Evolutionary conservation across 2,329 filamentous ascomycete genomes (phyloP).

Genomic region (Hymenoscyphus albidus): DNA sequence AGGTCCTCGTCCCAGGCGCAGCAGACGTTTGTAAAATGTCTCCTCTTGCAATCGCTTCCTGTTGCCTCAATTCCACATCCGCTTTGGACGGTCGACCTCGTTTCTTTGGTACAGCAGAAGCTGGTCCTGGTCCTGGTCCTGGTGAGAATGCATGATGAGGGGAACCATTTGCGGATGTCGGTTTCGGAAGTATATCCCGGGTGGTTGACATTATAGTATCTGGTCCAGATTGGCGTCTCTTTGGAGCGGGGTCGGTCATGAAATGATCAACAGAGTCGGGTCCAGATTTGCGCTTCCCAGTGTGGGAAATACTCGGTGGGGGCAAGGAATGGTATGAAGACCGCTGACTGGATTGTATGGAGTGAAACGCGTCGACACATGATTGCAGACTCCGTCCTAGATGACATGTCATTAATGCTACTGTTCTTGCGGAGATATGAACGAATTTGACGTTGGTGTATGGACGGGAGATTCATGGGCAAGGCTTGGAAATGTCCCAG

Average conservation of each 20-base stretch:
- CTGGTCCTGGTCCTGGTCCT: slow-evolving; percentile 8
- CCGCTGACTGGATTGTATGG: slow-evolving; percentile 15
- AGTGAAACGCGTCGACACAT: slow-evolving; percentile 31
- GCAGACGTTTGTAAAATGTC: slow-evolving; percentile 26
- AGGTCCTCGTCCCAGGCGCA: slow-evolving; percentile 2
- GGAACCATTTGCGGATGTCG: slow-evolving; percentile 26
- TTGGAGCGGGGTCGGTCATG: slow-evolving; percentile 18
- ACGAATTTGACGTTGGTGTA: slow-evolving; percentile 20
- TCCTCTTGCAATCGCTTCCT: slow-evolving; percentile 29
- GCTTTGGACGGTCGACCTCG: slow-evolving; percentile 34
- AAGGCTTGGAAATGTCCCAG: slow-evolving; percentile 19
- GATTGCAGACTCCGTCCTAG: slow-evolving; percentile 31
- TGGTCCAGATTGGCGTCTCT: slow-evolving; percentile 27
- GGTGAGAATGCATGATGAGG: slow-evolving; percentile 21
- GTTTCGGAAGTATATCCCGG: slow-evolving; percentile 31
- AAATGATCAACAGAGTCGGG: slow-evolving; percentile 21
- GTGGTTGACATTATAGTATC: slow-evolving; percentile 10
- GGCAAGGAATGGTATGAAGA: slow-evolving; percentile 12
- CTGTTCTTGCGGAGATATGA: not conserved
- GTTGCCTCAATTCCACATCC: slow-evolving; percentile 28
- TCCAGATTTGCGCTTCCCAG: slow-evolving; percentile 27
- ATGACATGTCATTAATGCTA: slow-evolving; percentile 17
- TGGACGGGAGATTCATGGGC: slow-evolving; percentile 14
- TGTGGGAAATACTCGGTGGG: slow-evolving; percentile 12
- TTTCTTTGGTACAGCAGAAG: slow-evolving; percentile 24